Base-by-base conservation (phyloP, 2,329 filamentous ascomycete genomes). In the Whalleya microplaca region DNA sequence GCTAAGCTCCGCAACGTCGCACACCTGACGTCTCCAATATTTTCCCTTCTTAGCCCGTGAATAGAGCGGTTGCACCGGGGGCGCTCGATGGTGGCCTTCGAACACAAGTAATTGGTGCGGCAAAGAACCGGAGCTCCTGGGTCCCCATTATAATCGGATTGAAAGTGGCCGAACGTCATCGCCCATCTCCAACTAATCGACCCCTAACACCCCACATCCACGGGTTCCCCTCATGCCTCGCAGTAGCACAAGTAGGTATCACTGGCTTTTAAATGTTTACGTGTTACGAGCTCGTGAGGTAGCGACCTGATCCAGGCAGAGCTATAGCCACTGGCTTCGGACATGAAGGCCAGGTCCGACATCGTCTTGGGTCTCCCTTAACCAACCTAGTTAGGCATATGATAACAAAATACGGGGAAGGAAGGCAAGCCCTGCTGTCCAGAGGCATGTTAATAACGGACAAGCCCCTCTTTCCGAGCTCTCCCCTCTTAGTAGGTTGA, bases 391-490 rank as follows among this genome's bases (percentile, higher is more conserved):
- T 53, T 48, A 54, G 45, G 55, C 51, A 56, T 55, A 49, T 29
- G 21, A 20, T 42, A 37, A 47, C 60, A 60, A 51, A 44, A 49
- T 45, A 50, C 55, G 57, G 32, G 60, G 52, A 55, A 14, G 40
- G 27, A 51, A 40, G 42, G 16, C 27, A 56, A 59, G 49, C n/a
- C n/a, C n/a, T n/a, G n/a, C 49, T 48, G 14, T 46, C 41, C 44
- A 48, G 29, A 49, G 23, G 50, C 53, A 61, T 58, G 56, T 59
- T 57, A 59, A 66, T 51, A 55, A 55, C 48, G 42, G 37, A 41
- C 50, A 56, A 45, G 53, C 64, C 66, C 66, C 64, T 65, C 62
- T 63, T 67, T 64, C 58, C 41, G 46, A 41, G 48, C 52, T 48
- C 51, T 48, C 57, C 55, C 52, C 51, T 61, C 53, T 43, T 60